phyloP scores from a whole-genome alignment of 345 rosid species.

The Carallia pectinifolia region DNA sequence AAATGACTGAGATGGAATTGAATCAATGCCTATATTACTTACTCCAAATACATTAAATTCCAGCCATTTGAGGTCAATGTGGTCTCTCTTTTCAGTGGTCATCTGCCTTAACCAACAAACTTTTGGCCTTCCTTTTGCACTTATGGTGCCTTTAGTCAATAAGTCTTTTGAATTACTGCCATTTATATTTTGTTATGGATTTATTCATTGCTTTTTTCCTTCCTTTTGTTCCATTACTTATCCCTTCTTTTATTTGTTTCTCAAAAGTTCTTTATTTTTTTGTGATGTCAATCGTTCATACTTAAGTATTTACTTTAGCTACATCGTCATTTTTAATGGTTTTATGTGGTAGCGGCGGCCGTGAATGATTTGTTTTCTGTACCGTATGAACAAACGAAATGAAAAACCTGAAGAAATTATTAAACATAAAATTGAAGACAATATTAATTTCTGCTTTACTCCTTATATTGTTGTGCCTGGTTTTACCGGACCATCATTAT shows the following conservation, averaged over 20 bases:
- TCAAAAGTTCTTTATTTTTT: too few species aligned
- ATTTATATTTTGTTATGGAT: neutral
- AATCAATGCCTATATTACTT: too few species aligned
- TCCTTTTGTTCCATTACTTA: neutral
- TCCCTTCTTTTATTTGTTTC: too few species aligned
- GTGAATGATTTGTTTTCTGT: constrained; percentile 3
- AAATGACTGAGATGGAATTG: too few species aligned
- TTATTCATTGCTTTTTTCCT: neutral
- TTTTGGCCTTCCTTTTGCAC: too few species aligned
- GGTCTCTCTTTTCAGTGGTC: too few species aligned
- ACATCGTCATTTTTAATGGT: too few species aligned
- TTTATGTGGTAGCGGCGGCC: neutral
- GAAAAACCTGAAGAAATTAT: neutral
- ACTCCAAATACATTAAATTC: too few species aligned
- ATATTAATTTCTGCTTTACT: neutral
- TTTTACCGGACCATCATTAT: neutral
- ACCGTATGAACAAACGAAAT: neutral
- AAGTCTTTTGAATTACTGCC: neutral
- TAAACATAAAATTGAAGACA: neutral
- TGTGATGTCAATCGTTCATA: too few species aligned
- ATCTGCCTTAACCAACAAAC: too few species aligned
- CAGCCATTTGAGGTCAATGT: too few species aligned
- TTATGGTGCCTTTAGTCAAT: neutral
- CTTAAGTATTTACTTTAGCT: too few species aligned
- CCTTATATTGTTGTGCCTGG: neutral